These are phyloP conservation scores for Pestalotiopsis sp. DNA, from an alignment of 2,329 filamentous ascomycete genomes.

Conservation along the genomic window DNA sequence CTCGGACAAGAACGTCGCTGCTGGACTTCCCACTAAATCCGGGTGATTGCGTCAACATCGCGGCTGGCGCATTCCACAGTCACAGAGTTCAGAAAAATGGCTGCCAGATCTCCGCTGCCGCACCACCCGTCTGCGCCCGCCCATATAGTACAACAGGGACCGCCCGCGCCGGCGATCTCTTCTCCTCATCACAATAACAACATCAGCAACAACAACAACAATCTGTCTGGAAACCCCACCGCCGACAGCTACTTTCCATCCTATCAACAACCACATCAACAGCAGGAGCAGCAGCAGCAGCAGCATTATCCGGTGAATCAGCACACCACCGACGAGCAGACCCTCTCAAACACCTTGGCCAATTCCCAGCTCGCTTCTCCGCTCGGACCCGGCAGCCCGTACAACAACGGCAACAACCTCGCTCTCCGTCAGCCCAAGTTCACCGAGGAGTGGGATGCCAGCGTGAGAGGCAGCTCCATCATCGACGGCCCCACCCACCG, in stretches of 20 bases:
- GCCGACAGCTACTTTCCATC: slow-evolving; percentile 24
- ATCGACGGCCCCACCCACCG: slow-evolving; percentile 47
- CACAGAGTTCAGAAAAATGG: slow-evolving; percentile 9
- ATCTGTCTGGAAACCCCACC: slow-evolving; percentile 9
- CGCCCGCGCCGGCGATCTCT: neutral
- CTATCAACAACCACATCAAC: slow-evolving; percentile 26
- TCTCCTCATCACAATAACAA: neutral
- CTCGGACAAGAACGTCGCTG: neutral
- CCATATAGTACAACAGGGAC: neutral
- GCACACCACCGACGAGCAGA: slow-evolving; percentile 32
- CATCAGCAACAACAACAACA: neutral
- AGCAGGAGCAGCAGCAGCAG: slow-evolving; percentile 15
- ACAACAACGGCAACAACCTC: slow-evolving; percentile 10
- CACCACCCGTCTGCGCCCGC: neutral
- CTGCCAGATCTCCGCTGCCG: slow-evolving; percentile 12
- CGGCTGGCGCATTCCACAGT: slow-evolving; percentile 10
- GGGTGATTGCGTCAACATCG: slow-evolving; percentile 15
- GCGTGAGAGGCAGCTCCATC: slow-evolving; percentile 67
- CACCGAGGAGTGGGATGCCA: slow-evolving; percentile 73
- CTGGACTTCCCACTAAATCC: slow-evolving; percentile 4
- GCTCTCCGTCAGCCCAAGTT: slow-evolving; percentile 51
- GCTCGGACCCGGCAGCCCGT: slow-evolving; percentile 23
- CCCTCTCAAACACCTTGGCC: slow-evolving; percentile 38
- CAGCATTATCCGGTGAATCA: slow-evolving; percentile 25
- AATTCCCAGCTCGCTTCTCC: slow-evolving; percentile 36